Base-by-base conservation (phyloP, 2,329 filamentous ascomycete genomes). In the Sarocladium brachiariae region DNA sequence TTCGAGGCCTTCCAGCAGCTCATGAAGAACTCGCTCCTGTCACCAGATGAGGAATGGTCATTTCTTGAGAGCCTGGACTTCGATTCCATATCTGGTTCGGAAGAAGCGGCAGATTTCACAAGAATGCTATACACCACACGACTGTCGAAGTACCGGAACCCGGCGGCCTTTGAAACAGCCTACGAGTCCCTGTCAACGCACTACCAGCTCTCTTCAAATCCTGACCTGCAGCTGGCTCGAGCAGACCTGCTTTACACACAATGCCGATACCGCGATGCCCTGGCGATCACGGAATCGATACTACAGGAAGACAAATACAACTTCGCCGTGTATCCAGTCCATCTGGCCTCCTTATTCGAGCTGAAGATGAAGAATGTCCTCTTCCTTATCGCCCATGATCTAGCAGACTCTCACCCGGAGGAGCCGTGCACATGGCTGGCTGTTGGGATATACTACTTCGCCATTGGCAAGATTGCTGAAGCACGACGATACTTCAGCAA, bases 1-100 rank as follows among this genome's bases (percentile, higher is more conserved):
- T 97, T 96, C 63, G 93, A 99, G 68, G 93, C 93, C 0, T 97
- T 99, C 63, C 91, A 96, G 60, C 91, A 97, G 71, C 79, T 99
- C 51, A 96, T 97, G 84, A 89, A 90, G 70, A 99, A 99, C 70
- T 88, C 88, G 18, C 77, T 99, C 54, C 87, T 99, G 81, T 82
- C 81, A 45, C 90, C 91, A 0, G 84, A 88, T 31, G 91, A 96
- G 67, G 91, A 96, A 64, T 89, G 92, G 79, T 80, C 84, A 47
- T 96, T 96, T 55, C 77, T 96, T 38, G 86, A 93, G 57, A 89
- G 87, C 49, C 77, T 96, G 19, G 84, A 96, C 68, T 99, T 99
- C 64, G 90, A 95, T 65, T 83, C 86, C 18, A 85, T 97, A 55
- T 73, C 84, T 0, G 74, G 80, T 1, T 83, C 86, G 1, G 88